Evolutionary conservation across 768 basidiomycete species (phyloP), one percentile per base, ranked within the genome.

Genomic region (Leccinum disarticulatum): DNA sequence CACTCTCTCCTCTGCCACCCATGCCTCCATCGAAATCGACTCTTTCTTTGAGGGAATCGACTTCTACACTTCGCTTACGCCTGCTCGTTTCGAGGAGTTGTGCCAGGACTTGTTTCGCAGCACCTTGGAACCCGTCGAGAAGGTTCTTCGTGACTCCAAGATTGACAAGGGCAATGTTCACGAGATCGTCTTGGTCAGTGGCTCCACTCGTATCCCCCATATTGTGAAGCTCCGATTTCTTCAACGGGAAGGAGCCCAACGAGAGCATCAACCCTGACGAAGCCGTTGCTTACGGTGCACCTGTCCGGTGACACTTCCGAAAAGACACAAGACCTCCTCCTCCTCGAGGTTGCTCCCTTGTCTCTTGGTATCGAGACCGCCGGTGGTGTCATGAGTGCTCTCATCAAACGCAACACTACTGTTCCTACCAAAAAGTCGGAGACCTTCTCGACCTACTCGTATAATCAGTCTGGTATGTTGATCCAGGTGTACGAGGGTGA

Each of bases 211-310:
- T 86, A 98, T 98, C 65, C 96, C 96, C 66, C 91, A 92, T 76
- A 90, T 98, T 70, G 88, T 93, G 74, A 95, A 97, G 79, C 58
- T 95, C 93, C 65, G 95, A 98, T 77, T 97, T 91, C 86, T 98
- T 98, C 84, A 93, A 92, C 75, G 95, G 95, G 74, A 95, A 95
- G 83, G 95, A 97, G 81, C 95, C 93, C 70, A 95, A 94, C 84
- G 97, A 95, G 85, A 90, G 90, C 80, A 98, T 98, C 83, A 98
- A 98, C 87, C 96, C 96, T 55, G 96, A 98, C 66, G 96, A 98
- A 80, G 95, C 96, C 58, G 95, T 98, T 59, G 96, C 96, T 19
- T 97, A 97, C 76, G 95, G 96, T 82, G 96, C 96, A 57, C 70
- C 88, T 98, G 58, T 92, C 96, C 28, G 96, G 96, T 70, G 94